phyloP scores from a whole-genome alignment of 805 yeast species.

The Starmerella etchellsii region DNA sequence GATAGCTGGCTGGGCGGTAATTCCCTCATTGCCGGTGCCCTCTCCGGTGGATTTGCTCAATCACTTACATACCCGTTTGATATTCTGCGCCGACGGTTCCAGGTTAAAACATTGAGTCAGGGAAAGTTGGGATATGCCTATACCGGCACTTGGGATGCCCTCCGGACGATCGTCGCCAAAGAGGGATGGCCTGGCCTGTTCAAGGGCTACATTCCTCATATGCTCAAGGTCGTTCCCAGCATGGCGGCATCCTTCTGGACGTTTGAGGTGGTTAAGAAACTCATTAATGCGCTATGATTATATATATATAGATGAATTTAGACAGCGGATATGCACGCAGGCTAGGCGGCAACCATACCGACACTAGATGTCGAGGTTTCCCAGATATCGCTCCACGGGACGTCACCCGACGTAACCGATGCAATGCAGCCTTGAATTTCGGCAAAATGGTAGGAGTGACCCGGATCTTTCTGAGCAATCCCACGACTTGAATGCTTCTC shows the following conservation, averaged over 20 bases:
- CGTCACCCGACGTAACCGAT: slow-evolving; percentile 4
- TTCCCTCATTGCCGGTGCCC: slow-evolving; percentile 67
- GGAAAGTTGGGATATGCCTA: slow-evolving; percentile 71
- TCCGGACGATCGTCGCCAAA: slow-evolving; percentile 47
- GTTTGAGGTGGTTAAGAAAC: slow-evolving; percentile 56
- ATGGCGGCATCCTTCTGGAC: slow-evolving; percentile 95
- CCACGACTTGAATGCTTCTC: not conserved
- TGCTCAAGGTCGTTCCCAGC: slow-evolving; percentile 82
- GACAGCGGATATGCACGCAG: no score
- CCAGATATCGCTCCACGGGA: slow-evolving; percentile 10
- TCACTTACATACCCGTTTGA: slow-evolving; percentile 86
- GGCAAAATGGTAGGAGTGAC: slow-evolving; percentile 8
- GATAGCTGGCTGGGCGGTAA: slow-evolving; percentile 34
- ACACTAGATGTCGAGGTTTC: slow-evolving; percentile 3
- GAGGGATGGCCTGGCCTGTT: slow-evolving; percentile 78
- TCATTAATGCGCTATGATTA: slow-evolving; percentile 1
- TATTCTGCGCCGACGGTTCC: slow-evolving; percentile 75
- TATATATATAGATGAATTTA: no score
- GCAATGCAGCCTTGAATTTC: slow-evolving; percentile 7
- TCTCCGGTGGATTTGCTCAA: slow-evolving; percentile 82
- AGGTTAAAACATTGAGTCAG: slow-evolving; percentile 61
- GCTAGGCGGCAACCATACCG: not conserved
- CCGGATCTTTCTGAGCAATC: not conserved
- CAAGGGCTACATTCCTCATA: slow-evolving; percentile 50
- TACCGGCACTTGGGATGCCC: slow-evolving; percentile 61